Conservation (phyloP, 495 filamentous ascomycete genomes). For the Aspergillus wentii region DNA sequence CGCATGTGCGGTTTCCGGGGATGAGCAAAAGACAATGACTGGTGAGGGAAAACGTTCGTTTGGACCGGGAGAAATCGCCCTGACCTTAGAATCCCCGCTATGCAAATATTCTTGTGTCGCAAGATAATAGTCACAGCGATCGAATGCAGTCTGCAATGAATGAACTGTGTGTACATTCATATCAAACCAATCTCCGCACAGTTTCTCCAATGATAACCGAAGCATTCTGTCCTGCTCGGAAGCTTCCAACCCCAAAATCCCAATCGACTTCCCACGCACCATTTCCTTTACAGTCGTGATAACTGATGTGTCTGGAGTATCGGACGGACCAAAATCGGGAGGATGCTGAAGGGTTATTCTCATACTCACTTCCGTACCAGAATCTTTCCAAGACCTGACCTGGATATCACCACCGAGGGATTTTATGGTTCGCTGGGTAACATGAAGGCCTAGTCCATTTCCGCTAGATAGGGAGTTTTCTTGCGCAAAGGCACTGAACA, state of each 20-base stretch:
- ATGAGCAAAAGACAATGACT: slow-evolving; percentile 5
- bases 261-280: slow-evolving; percentile 5
- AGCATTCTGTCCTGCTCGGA: slow-evolving; percentile 7
- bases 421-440: slow-evolving; percentile 54
- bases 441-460: slow-evolving; percentile 61
- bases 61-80: not conserved
- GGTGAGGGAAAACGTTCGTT: not conserved
- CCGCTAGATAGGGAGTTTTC: slow-evolving; percentile 57
- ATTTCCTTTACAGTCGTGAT: not conserved
- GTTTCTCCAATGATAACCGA: slow-evolving; percentile 5
- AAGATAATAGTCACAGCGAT: too few species aligned
- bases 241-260: slow-evolving; percentile 3
- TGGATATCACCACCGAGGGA: slow-evolving; percentile 42
- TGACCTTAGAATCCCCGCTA: not conserved
- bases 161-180: slow-evolving; percentile 7
- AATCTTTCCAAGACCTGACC: slow-evolving; percentile 12
- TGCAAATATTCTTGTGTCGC: too few species aligned
- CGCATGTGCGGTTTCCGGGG: slow-evolving; percentile 4
- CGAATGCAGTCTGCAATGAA: too few species aligned
- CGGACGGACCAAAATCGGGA: not conserved
- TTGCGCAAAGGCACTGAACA: slow-evolving; percentile 65
- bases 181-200: slow-evolving; percentile 11
- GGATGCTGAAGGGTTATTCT: slow-evolving; percentile 22
- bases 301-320: not conserved
- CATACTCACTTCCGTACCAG: slow-evolving; percentile 50